Percentiles rank a stretch among this genome's conserved stretches.
Evolutionary conservation across 192 early-diverging fungal species (phyloP).

Genomic region (Coemansia sp.): DNA sequence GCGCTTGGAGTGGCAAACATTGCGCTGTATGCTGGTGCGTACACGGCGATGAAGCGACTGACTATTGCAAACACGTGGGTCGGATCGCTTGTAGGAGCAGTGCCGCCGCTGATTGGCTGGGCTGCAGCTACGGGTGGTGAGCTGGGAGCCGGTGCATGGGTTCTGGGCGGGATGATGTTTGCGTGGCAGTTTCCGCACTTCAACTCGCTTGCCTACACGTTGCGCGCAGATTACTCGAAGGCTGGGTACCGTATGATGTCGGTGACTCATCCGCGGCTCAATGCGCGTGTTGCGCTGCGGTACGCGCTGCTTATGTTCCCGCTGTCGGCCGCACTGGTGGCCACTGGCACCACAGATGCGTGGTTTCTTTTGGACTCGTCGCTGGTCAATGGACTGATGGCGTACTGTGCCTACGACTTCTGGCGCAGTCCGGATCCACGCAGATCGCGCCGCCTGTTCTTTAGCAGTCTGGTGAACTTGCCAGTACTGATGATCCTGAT

Average conservation of each 20-base stretch:
- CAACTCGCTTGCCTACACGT: slow-evolving; percentile 88
- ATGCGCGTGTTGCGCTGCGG: slow-evolving; percentile 82
- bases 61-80: slow-evolving; percentile 96
- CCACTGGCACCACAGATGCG: slow-evolving; percentile 73
- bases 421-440: slow-evolving; percentile 78
- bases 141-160: slow-evolving; percentile 73
- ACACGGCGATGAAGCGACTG: slow-evolving; percentile 93
- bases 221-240: slow-evolving; percentile 92
- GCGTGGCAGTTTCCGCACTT: slow-evolving; percentile 99
- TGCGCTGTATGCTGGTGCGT: slow-evolving; percentile 83
- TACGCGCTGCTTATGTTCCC: slow-evolving; percentile 78
- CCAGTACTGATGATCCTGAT: slow-evolving; percentile 83
- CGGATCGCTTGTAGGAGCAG: slow-evolving; percentile 90
- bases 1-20: slow-evolving; percentile 81
- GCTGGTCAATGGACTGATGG: slow-evolving; percentile 74
- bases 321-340: slow-evolving; percentile 58
- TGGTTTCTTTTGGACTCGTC: slow-evolving; percentile 78
- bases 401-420: slow-evolving; percentile 71
- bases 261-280: slow-evolving; percentile 82
- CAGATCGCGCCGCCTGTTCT: slow-evolving; percentile 86
- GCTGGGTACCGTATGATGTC: slow-evolving; percentile 97
- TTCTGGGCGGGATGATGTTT: slow-evolving; percentile 80
- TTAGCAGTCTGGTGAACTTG: slow-evolving; percentile 86
- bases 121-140: slow-evolving; percentile 74
- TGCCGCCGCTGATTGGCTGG: slow-evolving; percentile 99